Evolutionary conservation across 257 asterid species (phyloP).

Genomic region (Solanum rostratum): DNA sequence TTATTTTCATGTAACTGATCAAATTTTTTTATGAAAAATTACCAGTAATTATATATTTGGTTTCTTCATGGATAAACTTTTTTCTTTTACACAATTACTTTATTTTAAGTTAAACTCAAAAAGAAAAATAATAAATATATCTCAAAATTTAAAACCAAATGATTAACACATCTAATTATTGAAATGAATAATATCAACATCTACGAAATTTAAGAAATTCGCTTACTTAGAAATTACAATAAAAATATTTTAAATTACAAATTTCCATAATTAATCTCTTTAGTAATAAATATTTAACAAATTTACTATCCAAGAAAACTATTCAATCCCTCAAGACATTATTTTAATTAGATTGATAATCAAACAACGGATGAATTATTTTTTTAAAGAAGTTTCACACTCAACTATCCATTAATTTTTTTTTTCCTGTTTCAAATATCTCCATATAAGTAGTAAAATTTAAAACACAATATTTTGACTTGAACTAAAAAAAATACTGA

Average conservation of each 20-base stretch:
- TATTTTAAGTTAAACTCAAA: too few relatives aligned
- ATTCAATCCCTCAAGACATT: background rate
- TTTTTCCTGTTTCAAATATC: too few relatives aligned
- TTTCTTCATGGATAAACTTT: too few relatives aligned
- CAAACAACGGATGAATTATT: background rate
- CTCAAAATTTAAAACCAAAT: background rate
- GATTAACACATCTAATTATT: background rate
- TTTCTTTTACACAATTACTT: too few relatives aligned
- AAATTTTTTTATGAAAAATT: too few relatives aligned
- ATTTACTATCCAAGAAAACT: background rate
- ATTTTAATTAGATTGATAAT: background rate
- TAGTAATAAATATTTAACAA: background rate
- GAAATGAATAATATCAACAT: background rate
- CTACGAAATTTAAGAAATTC: background rate
- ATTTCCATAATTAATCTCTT: background rate
- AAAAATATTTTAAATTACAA: background rate
- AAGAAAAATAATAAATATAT: too few relatives aligned
- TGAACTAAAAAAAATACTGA: too few relatives aligned
- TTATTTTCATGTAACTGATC: background rate
- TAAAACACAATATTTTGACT: too few relatives aligned
- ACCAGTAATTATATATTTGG: too few relatives aligned
- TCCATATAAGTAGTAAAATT: too few relatives aligned
- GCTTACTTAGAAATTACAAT: background rate
- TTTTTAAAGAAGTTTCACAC: background rate
- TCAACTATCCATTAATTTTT: background rate